A percentile compares a stretch with the other conserved stretches of the same genome.
These are phyloP conservation scores for Daldinia decipiens DNA, from an alignment of 495 filamentous ascomycete species.

Conservation along the genomic window DNA sequence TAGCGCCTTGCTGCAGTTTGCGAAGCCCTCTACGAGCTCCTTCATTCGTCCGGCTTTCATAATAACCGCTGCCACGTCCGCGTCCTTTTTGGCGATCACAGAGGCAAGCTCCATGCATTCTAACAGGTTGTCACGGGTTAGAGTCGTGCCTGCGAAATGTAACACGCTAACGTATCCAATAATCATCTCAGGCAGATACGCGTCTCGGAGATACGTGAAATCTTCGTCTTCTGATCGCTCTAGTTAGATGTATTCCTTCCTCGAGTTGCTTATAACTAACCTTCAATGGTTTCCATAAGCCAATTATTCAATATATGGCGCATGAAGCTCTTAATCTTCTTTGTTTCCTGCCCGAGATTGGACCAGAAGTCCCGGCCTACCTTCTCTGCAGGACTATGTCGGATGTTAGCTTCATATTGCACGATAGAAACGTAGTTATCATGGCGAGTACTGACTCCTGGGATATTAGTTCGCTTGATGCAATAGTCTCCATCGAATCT, in stretches of 20 bases:
- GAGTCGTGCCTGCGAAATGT: conserved; percentile 71
- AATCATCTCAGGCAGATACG: conserved; percentile 83
- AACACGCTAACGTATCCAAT: conserved; percentile 81
- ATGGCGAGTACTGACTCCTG: conserved; percentile 51
- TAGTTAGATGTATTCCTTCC: conserved; percentile 28
- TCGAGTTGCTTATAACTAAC: conserved; percentile 38
- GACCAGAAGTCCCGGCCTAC: conserved; percentile 58
- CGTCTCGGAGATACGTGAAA: conserved; percentile 67
- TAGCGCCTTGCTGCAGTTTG: conserved; percentile 76
- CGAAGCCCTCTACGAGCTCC: conserved; percentile 80
- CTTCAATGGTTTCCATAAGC: conserved; percentile 52
- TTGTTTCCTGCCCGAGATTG: conserved; percentile 52
- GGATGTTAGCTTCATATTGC: conserved; percentile 24
- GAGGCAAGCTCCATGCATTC: conserved; percentile 83
- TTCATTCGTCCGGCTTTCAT: conserved; percentile 72
- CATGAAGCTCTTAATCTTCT: conserved; percentile 56
- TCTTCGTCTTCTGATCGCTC: conserved; percentile 52
- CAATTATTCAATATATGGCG: conserved; percentile 57
- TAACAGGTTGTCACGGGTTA: conserved; percentile 71
- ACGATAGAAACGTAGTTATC: not conserved
- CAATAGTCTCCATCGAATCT: conserved; percentile 68
- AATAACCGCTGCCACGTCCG: conserved; percentile 73
- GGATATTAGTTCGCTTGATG: conserved; percentile 55
- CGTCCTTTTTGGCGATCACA: conserved; percentile 70
- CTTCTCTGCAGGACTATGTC: conserved; percentile 40